A percentile compares a stretch with the other conserved stretches of the same genome.
These are phyloP conservation scores for Cyclostephanos invisitatus DNA, from an alignment of 108 stramenopile genomes.

Conservation along the genomic window DNA sequence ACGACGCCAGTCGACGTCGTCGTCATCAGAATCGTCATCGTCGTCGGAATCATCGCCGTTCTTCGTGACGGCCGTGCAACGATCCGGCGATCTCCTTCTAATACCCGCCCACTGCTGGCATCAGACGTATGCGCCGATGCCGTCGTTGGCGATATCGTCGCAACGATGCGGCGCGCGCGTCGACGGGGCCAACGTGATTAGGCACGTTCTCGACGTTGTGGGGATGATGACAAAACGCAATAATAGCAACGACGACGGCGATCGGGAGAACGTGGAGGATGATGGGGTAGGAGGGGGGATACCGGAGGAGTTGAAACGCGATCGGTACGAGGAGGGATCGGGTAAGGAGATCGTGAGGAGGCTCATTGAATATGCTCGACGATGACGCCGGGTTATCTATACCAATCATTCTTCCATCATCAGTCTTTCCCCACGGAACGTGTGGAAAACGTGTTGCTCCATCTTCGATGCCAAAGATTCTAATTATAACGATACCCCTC, in stretches of 20 bases:
- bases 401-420: too few species aligned
- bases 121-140: conserved; percentile 62
- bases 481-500: too few species aligned
- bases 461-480: too few species aligned
- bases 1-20: neutral
- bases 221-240: neutral
- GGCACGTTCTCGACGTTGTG: conserved; percentile 41
- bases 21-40: neutral
- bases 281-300: neutral
- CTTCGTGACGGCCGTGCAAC: conserved; percentile 48
- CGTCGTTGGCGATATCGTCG: conserved; percentile 60
- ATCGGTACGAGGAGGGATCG: conserved; percentile 20
- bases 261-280: neutral
- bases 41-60: neutral
- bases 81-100: conserved; percentile 60
- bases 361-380: neutral
- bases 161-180: conserved; percentile 52
- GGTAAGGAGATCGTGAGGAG: conserved; percentile 14
- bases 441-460: too few species aligned
- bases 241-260: neutral
- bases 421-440: too few species aligned
- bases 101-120: conserved; percentile 73
- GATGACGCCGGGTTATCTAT: neutral
- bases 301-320: conserved; percentile 23
- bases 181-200: conserved; percentile 49